Base-by-base conservation (phyloP, 768 basidiomycete species). In the Tylopilus sp. region DNA sequence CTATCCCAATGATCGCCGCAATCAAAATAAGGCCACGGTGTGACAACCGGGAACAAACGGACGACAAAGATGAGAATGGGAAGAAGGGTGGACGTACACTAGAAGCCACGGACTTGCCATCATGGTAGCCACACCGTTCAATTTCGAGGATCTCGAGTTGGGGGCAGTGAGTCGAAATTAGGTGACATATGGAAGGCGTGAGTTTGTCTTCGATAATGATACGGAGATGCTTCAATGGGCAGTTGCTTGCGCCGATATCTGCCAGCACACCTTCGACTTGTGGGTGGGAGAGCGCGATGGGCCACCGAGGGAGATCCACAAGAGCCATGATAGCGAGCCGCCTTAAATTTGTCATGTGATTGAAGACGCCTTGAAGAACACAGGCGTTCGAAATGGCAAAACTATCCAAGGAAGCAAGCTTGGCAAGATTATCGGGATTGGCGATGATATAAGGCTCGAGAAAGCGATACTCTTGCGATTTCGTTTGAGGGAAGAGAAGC, bases 321-420 rank as follows among this genome's bases (percentile, higher is more conserved):
- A 70, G 57, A 2, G 69, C 67, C 49, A 70, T 59, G 36, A 70
- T 65, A 25, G 69, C 69, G 1, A 70, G 46, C 31, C 65, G 59
- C 1, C 48, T 57, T 20, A 70, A 63, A 13, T 58, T 69, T 2
- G 63, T 21, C 57, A 63, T 65, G 53, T 70, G 40, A 30, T 64
- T 65, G 6, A 70, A 59, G 35, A 70, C 45, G 17, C 68, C 69
- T 0, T 61, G 47, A 21, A 70, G 63, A 28, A 30, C 48, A 47
- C 69, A 70, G 39, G 70, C 69, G 22, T 71, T 71, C 6, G 70
- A 71, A 18, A 71, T 61, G 36, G 69, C 68, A 35, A 70, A 70
- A 26, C 61, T 70, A 17, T 69, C 64, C 20, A 70, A 26, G 28
- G 70, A 70, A 12, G 70, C 69, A 6, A 69, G 64, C 28, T 70